Evolutionary conservation across 495 filamentous ascomycete species (phyloP).

Genomic region (Xylaria flabelliformis): DNA sequence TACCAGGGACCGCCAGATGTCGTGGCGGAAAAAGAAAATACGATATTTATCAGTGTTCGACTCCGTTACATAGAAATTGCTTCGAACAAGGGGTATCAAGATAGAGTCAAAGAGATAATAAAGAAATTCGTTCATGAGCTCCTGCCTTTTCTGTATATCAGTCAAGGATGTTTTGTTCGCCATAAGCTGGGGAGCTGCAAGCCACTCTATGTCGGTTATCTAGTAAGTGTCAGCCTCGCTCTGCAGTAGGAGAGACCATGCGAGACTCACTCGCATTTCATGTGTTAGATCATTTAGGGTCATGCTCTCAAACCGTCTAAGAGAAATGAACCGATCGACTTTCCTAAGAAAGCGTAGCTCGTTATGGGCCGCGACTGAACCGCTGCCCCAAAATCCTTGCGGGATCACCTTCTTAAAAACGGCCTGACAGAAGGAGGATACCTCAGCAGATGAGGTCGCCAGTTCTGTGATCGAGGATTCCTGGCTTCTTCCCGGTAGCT

Average conservation of each 20-base stretch:
- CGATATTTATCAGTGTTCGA: constrained; percentile 79
- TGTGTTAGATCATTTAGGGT: constrained; percentile 80
- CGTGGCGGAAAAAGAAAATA: constrained; percentile 93
- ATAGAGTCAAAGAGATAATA: constrained; percentile 95
- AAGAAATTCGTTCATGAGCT: constrained; percentile 82
- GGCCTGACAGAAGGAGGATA: constrained; percentile 89
- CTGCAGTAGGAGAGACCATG: constrained; percentile 1
- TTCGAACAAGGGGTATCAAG: constrained; percentile 83
- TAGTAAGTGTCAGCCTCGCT: constrained; percentile 40
- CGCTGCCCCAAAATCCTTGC: constrained; percentile 72
- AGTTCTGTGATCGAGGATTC: constrained; percentile 64
- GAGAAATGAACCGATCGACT: constrained; percentile 75
- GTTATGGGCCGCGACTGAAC: constrained; percentile 62
- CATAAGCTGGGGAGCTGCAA: constrained; percentile 58
- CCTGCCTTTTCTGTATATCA: constrained; percentile 76
- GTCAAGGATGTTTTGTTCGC: constrained; percentile 66
- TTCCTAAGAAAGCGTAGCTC: constrained; percentile 63
- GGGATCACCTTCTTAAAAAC: constrained; percentile 79
- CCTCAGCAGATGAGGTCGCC: constrained; percentile 69
- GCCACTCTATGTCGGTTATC: constrained; percentile 75
- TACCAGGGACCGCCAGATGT: constrained; percentile 80
- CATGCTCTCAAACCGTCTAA: constrained; percentile 82
- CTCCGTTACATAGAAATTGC: constrained; percentile 94
- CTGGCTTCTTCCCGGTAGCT: constrained; percentile 12
- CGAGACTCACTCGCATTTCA: constrained; percentile 68